Evolutionary conservation across 208 protist species (phyloP), one percentile per base, ranked within the genome.

Genomic region (Trypanosoma conorhini): DNA sequence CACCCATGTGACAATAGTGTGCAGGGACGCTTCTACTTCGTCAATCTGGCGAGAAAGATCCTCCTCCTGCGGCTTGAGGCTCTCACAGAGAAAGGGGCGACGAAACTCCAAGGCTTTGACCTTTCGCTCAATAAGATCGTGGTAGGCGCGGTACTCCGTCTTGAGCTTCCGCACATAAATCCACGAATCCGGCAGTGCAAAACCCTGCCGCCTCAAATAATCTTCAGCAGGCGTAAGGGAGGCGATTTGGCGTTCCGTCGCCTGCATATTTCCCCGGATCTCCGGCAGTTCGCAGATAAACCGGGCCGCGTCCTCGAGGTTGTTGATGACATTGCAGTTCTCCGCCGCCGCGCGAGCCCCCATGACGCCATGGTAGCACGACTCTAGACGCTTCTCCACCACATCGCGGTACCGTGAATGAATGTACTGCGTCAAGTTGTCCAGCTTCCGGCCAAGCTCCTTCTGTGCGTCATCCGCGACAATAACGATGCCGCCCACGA

Each of bases 121-220:
- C 79, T 98, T 97, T 46, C 87, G 80, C 12, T 88, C 86, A 30
- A 99, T 85, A 33, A 99, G 86, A 48, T 99, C 94, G 26, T 89
- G 89, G 50, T 99, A 92, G 15, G 96, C 86, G 24, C 59, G 77
- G 86, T 92, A 99, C 78, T 99, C 98, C 50, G 94, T 88, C 26
- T 94, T 87, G 21, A 99, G 76, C 54, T 87, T 81, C 24, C 96
- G 81, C 42, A 78, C 83, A 69, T 94, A 86, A 33, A 98, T 83
- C 97, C 98, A 99, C 59, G 91, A 91, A 7, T 88, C 77, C 12
- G 97, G 97, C 56, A 99, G 97, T 35, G 85, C 63, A 86, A 97
- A 85, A 31, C 87, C 86, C 57, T 98, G 87, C 35, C 89, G 79
- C 38, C 86, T 78, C 64, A 99, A 85, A 33, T 89, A 85, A 21